Conservation (phyloP, 2,329 filamentous ascomycete species). For the Sporothrix brasiliensis region DNA sequence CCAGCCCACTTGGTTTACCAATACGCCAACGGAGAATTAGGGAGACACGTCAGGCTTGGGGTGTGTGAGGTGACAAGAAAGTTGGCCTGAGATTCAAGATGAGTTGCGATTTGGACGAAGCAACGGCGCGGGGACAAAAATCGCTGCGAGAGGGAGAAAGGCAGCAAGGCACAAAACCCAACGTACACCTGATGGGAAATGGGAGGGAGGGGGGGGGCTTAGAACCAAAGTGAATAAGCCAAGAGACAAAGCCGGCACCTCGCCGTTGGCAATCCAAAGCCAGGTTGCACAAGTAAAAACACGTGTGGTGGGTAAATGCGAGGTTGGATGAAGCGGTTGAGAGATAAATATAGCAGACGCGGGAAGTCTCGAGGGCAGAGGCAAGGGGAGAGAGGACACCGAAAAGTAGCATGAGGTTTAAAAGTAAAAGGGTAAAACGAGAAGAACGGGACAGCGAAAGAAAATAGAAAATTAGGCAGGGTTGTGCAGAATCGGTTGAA, state of each 20-base stretch:
- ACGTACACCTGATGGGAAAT: not conserved
- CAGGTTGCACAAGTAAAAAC: conserved; percentile 23
- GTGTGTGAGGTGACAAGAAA: conserved; percentile 14
- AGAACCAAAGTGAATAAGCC: not conserved
- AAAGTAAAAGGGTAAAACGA: not conserved
- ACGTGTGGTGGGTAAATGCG: conserved; percentile 15
- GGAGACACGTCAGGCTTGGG: conserved; percentile 14
- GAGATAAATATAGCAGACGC: not conserved
- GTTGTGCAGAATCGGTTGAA: conserved; percentile 10
- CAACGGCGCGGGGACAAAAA: not conserved
- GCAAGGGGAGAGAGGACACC: not conserved
- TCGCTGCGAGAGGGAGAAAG: not conserved
- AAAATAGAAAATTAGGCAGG: not conserved
- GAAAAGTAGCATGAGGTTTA: not conserved
- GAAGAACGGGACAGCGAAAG: not conserved
- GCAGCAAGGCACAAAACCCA: not conserved
- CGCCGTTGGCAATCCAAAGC: conserved; percentile 17
- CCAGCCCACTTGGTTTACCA: conserved; percentile 34
- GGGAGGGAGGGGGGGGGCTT: not conserved
- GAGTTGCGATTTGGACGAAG: not conserved
- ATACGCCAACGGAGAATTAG: conserved; percentile 26
- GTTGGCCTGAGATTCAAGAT: not conserved
- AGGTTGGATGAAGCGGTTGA: not conserved
- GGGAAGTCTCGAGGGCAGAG: not conserved
- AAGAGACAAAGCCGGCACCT: conserved; percentile 9